A percentile compares a stretch with the other conserved stretches of the same genome.
Conservation (phyloP, 371 early-diverging fungal species). For the Syncephalis plumigaleata region DNA sequence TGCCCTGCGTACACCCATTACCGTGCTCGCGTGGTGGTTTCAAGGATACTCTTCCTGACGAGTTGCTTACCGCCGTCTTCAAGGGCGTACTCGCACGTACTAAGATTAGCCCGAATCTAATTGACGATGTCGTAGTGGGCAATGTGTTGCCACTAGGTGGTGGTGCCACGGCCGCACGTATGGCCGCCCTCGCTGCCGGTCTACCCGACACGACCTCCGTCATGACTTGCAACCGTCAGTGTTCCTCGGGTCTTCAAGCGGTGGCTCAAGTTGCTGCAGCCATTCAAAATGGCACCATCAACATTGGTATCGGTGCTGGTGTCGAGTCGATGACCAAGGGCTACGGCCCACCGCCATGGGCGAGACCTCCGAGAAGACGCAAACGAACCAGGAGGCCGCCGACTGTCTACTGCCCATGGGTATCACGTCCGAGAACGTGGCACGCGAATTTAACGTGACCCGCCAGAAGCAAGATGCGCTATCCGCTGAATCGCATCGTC, state of each 20-base stretch:
- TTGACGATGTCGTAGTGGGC: constrained; percentile 92
- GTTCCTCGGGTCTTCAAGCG: constrained; percentile 94
- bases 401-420: constrained; percentile 82
- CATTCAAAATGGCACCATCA: constrained; percentile 83
- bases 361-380: constrained; percentile 52
- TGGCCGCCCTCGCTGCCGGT: constrained; percentile 91
- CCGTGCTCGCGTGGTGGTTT: constrained; percentile 90
- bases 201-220: constrained; percentile 73
- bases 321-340: constrained; percentile 94
- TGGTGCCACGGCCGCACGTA: constrained; percentile 86
- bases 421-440: constrained; percentile 94
- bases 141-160: constrained; percentile 86
- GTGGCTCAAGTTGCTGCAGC: constrained; percentile 78
- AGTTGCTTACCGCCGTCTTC: constrained; percentile 73
- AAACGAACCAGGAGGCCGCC: constrained; percentile 42
- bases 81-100: constrained; percentile 62
- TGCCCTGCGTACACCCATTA: constrained; percentile 82
- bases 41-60: constrained; percentile 82
- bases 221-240: constrained; percentile 90
- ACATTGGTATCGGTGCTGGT: constrained; percentile 93
- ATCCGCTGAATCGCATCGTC: constrained; percentile 58
- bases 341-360: constrained; percentile 69
- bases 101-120: constrained; percentile 71
- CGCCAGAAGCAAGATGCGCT: constrained; percentile 84
- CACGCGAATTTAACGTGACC: constrained; percentile 59